Evolutionary conservation across 177 flowering plant species (phyloP).

Genomic region (Vitis hybrid): DNA sequence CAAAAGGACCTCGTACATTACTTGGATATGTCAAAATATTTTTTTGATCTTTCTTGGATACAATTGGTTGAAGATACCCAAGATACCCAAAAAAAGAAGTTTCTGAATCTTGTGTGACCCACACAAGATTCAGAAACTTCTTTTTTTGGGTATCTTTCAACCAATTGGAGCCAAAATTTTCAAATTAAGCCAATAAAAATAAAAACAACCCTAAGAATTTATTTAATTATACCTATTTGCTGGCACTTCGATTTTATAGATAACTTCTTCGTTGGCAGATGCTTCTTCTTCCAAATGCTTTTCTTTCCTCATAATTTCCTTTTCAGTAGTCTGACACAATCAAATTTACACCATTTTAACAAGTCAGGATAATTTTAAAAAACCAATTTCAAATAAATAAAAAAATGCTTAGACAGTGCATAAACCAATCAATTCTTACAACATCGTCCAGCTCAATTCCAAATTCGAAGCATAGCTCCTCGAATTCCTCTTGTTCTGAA

Average conservation of each 20-base stretch:
- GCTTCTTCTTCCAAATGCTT: conserved; percentile 75
- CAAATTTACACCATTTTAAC: neutral
- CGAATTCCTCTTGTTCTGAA: conserved; percentile 84
- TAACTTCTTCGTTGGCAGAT: conserved; percentile 72
- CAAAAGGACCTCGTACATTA: neutral
- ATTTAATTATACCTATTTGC: conserved; percentile 67
- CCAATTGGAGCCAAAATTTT: too few species aligned
- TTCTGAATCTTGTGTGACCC: too few species aligned
- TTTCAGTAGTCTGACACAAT: conserved; percentile 72
- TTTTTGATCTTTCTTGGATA: neutral
- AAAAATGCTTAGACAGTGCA: neutral
- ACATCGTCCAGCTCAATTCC: conserved; percentile 98
- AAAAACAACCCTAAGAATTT: too few species aligned
- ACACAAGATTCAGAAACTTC: too few species aligned
- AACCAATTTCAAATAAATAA: neutral
- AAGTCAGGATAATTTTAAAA: neutral
- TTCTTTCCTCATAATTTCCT: conserved; percentile 84
- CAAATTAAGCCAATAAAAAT: too few species aligned
- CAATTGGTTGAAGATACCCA: too few species aligned
- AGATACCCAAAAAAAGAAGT: too few species aligned
- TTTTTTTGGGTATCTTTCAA: too few species aligned
- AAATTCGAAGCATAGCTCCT: conserved; percentile 75
- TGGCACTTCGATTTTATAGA: conserved; percentile 95
- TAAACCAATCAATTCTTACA: conserved; percentile 37
- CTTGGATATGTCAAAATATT: too few species aligned